Evolutionary conservation across 2,329 filamentous ascomycete species (phyloP), one percentile per base, ranked within the genome.

Genomic region (Colletotrichum sp.): DNA sequence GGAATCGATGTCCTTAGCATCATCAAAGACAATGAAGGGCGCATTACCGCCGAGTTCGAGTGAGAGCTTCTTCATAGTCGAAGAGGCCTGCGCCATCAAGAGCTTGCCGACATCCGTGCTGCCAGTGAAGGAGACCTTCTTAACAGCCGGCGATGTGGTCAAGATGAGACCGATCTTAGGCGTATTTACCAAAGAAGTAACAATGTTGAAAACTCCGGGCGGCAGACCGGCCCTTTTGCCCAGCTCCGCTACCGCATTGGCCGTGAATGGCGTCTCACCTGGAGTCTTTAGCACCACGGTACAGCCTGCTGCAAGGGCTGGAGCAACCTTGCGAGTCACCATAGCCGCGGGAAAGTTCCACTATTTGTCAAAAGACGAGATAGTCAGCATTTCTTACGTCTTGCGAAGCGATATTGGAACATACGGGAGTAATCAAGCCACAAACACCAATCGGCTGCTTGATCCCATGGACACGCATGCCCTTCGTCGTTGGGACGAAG

Each of bases 1-100:
- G 7, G 89, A 87, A 74, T 98, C 96, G 21, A 99, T 87, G 82
- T 99, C 95, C 16, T 44, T 44, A 24, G 96, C 95, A 81, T 99
- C 96, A 81, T 99, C 96, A 82, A 99, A 99, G 36, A 99, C 95
- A 79, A 99, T 98, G 83, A 98, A 98, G 2, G 96, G 96, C 0
- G 96, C 95, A 84, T 99, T 99, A 62, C 96, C 96, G 70, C 96
- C 96, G 2, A 99, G 93, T 84, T 99, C 96, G 84, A 98, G 94
- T 0, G 95, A 97, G 60, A 93, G 83, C 79, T 92, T 91, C 90
- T 99, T 99, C 79, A 98, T 87, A 0, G 96, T 98, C 55, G 91
- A 90, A 0, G 96, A 92, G 12, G 94, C 93, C 85, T 98, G 96
- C 87, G 95, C 94, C 96, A 98, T 98, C 71, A 99, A 91, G 8